Evolutionary conservation across 441 rosid species (phyloP).

Genomic region (Euphorbia schlechtendalii): DNA sequence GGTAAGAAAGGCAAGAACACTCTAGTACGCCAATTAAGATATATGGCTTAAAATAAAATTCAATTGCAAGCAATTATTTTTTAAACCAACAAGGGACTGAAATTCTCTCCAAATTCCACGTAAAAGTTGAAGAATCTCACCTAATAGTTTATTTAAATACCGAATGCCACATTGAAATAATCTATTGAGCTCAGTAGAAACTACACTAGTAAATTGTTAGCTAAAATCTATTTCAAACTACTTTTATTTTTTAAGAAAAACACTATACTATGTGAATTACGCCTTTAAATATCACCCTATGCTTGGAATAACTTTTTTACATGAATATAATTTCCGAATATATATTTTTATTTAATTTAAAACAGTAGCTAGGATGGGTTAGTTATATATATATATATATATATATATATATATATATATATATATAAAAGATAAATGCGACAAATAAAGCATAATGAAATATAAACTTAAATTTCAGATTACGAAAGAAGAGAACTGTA

Average conservation of each 20-base stretch:
- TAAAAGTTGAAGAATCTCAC: conserved; percentile 17
- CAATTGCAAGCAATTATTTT: neutral
- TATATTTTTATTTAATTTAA: too few species aligned
- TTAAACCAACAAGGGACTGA: conserved; percentile 16
- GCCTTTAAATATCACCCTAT: neutral
- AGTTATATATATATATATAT: too few species aligned
- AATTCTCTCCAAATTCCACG: conserved; percentile 26
- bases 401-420: too few species aligned
- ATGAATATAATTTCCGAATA: too few species aligned
- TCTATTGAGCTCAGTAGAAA: neutral
- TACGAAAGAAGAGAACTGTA: too few species aligned
- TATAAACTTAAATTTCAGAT: too few species aligned
- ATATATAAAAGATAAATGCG: too few species aligned
- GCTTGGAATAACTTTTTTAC: too few species aligned
- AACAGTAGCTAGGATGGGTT: too few species aligned
- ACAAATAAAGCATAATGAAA: too few species aligned
- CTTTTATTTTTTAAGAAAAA: too few species aligned
- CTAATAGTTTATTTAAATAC: conserved; percentile 17
- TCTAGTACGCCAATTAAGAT: too few species aligned
- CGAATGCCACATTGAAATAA: neutral
- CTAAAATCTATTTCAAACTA: neutral
- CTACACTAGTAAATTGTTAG: neutral
- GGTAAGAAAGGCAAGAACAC: neutral
- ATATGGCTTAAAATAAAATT: neutral
- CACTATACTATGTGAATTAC: neutral